A percentile compares a stretch with the other conserved stretches of the same genome.
phyloP scores from a whole-genome alignment of 129 eudicot genomes.

The Heracleum sosnowskyi region DNA sequence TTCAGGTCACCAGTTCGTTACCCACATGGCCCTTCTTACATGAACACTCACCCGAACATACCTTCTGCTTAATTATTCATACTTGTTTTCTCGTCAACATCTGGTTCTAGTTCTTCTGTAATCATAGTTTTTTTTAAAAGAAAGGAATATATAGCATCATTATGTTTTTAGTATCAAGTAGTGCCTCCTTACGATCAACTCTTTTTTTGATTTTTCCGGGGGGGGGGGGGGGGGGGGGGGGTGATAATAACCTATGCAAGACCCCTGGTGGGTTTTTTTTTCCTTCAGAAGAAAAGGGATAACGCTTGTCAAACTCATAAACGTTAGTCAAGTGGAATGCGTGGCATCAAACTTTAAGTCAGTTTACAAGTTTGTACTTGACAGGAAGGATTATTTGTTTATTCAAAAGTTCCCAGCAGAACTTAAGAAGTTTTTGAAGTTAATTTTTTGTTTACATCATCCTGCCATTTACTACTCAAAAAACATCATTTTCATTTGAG shows the following conservation, averaged over 20 bases:
- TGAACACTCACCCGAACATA: background rate
- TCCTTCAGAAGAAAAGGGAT: background rate
- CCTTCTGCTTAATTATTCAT: background rate
- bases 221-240: background rate
- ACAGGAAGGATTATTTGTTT: background rate
- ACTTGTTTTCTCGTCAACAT: background rate
- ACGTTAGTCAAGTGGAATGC: background rate
- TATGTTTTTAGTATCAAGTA: background rate
- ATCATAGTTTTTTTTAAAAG: background rate
- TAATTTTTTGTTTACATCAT: background rate
- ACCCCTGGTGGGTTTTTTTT: background rate
- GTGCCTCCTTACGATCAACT: background rate
- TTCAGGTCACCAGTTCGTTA: constrained; percentile 22
- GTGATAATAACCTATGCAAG: background rate
- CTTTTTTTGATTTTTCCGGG: background rate
- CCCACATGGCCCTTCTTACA: background rate
- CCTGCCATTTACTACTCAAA: background rate
- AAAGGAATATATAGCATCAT: background rate
- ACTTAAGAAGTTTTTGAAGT: background rate
- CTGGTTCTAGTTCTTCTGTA: background rate
- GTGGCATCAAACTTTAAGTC: background rate
- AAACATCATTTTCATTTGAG: background rate
- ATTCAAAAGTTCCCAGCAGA: background rate
- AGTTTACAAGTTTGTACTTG: background rate
- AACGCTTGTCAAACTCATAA: background rate